Percentiles rank a stretch among this genome's conserved stretches.
Evolutionary conservation across 768 basidiomycete species (phyloP).

Genomic region (Tricholomella constricta): DNA sequence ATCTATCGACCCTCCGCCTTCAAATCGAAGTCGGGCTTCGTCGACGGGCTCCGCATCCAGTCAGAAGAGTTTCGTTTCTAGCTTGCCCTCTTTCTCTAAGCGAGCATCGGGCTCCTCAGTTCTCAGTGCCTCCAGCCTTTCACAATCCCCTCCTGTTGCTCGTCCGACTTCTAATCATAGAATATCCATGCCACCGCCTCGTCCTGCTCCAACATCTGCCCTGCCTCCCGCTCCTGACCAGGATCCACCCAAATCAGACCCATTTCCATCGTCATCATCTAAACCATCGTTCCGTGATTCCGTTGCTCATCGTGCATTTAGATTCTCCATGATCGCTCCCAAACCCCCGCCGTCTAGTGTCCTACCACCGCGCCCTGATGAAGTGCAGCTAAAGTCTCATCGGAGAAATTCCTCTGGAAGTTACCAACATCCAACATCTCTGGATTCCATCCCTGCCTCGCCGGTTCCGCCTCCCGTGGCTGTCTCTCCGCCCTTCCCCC

Average conservation of each 20-base stretch:
- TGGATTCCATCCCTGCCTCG: conserved; percentile 48
- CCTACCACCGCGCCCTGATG: conserved; percentile 72
- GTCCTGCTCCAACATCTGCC: conserved; percentile 70
- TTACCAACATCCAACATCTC: conserved; percentile 21
- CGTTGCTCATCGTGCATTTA: conserved; percentile 55
- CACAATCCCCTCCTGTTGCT: conserved; percentile 36
- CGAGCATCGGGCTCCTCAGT: conserved; percentile 54
- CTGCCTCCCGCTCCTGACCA: conserved; percentile 65
- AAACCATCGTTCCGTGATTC: conserved; percentile 57
- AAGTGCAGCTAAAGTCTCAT: conserved; percentile 36
- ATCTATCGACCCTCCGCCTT: conserved; percentile 19
- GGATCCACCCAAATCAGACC: conserved; percentile 22
- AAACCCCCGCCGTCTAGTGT: conserved; percentile 61
- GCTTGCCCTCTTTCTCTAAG: conserved; percentile 54
- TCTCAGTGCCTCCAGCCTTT: conserved; percentile 44
- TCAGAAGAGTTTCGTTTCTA: conserved; percentile 45
- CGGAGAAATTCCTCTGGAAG: conserved; percentile 41
- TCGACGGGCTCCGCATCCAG: conserved; percentile 39
- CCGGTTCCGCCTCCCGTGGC: conserved; percentile 35
- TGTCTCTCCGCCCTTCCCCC: conserved; percentile 17
- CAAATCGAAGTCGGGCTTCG: conserved; percentile 40
- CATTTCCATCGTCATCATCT: conserved; percentile 21
- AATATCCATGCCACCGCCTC: conserved; percentile 67
- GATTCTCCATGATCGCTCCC: conserved; percentile 62
- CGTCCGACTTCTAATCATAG: conserved; percentile 49